Evolutionary conservation across 2,329 filamentous ascomycete species (phyloP).

Genomic region (Emydomyces testavorans): DNA sequence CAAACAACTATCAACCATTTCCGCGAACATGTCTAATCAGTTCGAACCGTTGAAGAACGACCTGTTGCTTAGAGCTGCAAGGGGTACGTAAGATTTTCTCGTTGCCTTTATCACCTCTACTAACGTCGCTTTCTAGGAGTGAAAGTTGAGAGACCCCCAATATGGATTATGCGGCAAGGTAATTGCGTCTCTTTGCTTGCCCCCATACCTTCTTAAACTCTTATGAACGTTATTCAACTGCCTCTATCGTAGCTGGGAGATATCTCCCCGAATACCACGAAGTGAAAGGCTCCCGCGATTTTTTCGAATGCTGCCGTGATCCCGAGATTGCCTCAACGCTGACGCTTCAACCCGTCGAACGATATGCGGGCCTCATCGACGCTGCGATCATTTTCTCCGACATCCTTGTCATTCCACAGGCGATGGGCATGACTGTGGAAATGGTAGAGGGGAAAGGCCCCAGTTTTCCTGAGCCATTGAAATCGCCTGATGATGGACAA

Average conservation of each 20-base stretch:
- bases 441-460: constrained; percentile 98
- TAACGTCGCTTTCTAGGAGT: constrained; percentile 48
- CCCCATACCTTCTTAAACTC: constrained; percentile 1
- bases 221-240: neutral
- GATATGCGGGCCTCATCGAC: constrained; percentile 80
- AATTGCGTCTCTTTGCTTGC: constrained; percentile 23
- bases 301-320: constrained; percentile 93
- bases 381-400: constrained; percentile 98
- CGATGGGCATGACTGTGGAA: constrained; percentile 95
- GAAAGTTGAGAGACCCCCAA: constrained; percentile 80
- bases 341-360: constrained; percentile 88
- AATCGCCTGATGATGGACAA: constrained; percentile 68
- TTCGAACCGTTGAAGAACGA: constrained; percentile 89
- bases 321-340: constrained; percentile 87
- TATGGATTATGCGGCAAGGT: constrained; percentile 99
- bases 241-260: constrained; percentile 58
- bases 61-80: constrained; percentile 75
- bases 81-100: constrained; percentile 52
- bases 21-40: constrained; percentile 16
- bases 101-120: neutral
- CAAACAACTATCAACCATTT: neutral
- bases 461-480: constrained; percentile 77
- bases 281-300: constrained; percentile 80
- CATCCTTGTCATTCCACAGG: constrained; percentile 93
- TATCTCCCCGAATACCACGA: constrained; percentile 97